phyloP scores from a whole-genome alignment of 305 asterid species.

The Fraxinus angustifolia region DNA sequence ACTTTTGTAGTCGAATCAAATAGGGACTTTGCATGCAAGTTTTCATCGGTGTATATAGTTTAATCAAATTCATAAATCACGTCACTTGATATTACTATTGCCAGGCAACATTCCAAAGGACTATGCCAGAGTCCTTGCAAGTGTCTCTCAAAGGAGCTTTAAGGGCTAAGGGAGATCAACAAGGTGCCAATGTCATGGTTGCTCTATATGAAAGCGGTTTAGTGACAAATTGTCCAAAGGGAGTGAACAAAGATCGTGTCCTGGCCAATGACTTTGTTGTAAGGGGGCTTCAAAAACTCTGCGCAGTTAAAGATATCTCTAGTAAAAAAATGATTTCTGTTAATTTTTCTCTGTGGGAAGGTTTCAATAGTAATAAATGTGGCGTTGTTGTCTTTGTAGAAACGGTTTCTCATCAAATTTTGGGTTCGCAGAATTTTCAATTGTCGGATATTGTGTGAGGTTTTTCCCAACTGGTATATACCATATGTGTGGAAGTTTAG shows the following conservation, averaged over 20 bases:
- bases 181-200: constrained; percentile 60
- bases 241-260: constrained; percentile 65
- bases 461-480: too few species aligned
- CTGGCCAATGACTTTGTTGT: constrained; percentile 80
- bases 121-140: constrained; percentile 48
- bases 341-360: constrained; percentile 63
- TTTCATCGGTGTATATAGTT: background rate
- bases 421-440: constrained; percentile 71
- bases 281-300: constrained; percentile 66
- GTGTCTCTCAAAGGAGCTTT: constrained; percentile 60
- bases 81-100: background rate
- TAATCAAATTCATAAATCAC: background rate
- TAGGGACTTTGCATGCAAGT: background rate
- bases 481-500: background rate
- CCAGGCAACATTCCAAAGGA: constrained; percentile 64
- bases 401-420: constrained; percentile 47
- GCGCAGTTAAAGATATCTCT: constrained; percentile 52
- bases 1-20: background rate
- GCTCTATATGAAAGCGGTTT: constrained; percentile 72
- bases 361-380: constrained; percentile 59
- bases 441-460: constrained; percentile 52
- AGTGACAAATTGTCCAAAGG: constrained; percentile 54
- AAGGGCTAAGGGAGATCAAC: constrained; percentile 50
- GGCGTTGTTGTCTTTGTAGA: constrained; percentile 59
- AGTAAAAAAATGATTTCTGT: constrained; percentile 50